Conservation (phyloP, 495 filamentous ascomycete species). For the Darksidea phi region DNA sequence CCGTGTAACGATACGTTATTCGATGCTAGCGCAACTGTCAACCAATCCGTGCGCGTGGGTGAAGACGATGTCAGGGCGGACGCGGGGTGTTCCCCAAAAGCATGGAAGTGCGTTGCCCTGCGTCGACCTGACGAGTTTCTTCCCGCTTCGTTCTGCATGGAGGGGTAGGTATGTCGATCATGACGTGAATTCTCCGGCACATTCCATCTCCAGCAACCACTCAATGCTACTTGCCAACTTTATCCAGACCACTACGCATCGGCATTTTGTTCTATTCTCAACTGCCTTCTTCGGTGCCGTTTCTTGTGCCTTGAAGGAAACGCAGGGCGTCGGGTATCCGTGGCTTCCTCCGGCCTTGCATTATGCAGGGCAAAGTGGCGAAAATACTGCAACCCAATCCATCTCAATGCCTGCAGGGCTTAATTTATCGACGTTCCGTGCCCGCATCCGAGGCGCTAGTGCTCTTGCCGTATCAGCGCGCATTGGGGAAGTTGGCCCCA, state of each 20-base stretch:
- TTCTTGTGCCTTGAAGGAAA: too few species aligned
- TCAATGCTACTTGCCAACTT: background rate
- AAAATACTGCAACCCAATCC: slow-evolving; percentile 20
- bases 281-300: background rate
- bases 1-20: background rate
- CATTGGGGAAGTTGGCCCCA: too few species aligned
- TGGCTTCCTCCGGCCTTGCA: background rate
- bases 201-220: background rate
- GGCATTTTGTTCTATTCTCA: background rate
- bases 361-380: slow-evolving; percentile 19
- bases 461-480: too few species aligned
- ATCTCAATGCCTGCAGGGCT: slow-evolving; percentile 19
- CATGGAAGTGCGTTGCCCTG: background rate
- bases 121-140: background rate
- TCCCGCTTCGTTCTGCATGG: slow-evolving; percentile 8
- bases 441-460: too few species aligned
- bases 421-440: slow-evolving; percentile 1
- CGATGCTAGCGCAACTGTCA: slow-evolving; percentile 8
- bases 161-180: slow-evolving; percentile 11
- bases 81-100: slow-evolving; percentile 6
- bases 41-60: slow-evolving; percentile 15
- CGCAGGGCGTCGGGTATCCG: too few species aligned
- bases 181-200: slow-evolving; percentile 13
- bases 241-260: background rate
- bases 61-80: background rate